A percentile compares a stretch with the other conserved stretches of the same genome.
These are phyloP conservation scores for Oldenlandia corymbosa DNA, from an alignment of 257 asterid species.

Conservation along the genomic window DNA sequence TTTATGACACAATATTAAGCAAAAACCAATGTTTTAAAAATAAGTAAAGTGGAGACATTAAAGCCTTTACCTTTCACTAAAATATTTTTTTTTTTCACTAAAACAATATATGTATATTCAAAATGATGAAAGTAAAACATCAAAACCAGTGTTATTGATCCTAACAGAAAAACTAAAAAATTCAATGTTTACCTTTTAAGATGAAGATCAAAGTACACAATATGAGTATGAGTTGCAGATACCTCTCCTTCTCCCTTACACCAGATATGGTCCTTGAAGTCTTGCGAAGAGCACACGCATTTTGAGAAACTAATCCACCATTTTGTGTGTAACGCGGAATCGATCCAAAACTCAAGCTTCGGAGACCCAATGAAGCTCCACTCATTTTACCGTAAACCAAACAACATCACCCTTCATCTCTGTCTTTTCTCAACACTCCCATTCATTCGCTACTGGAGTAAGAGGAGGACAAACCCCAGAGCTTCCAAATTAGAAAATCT, in stretches of 20 bases:
- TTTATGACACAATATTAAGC: no score
- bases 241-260: constrained; percentile 68
- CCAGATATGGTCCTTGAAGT: constrained; percentile 49
- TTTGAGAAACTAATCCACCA: constrained; percentile 50
- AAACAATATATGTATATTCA: no score
- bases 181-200: no score
- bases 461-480: constrained; percentile 10
- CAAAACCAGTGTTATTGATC: no score
- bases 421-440: constrained; percentile 39
- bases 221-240: constrained; percentile 40
- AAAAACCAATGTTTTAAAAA: no score
- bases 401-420: constrained; percentile 57
- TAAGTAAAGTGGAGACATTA: no score
- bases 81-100: no score
- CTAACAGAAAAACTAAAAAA: no score
- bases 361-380: constrained; percentile 73
- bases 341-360: constrained; percentile 73
- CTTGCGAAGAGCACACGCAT: constrained; percentile 44
- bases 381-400: constrained; percentile 79
- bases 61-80: no score
- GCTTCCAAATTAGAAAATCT: constrained; percentile 22
- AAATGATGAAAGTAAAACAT: no score
- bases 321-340: constrained; percentile 63
- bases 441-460: constrained; percentile 44
- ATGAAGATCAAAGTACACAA: no score